These are phyloP conservation scores for Xerocomellus amylosporus DNA, from an alignment of 768 basidiomycete species.

Conservation along the genomic window DNA sequence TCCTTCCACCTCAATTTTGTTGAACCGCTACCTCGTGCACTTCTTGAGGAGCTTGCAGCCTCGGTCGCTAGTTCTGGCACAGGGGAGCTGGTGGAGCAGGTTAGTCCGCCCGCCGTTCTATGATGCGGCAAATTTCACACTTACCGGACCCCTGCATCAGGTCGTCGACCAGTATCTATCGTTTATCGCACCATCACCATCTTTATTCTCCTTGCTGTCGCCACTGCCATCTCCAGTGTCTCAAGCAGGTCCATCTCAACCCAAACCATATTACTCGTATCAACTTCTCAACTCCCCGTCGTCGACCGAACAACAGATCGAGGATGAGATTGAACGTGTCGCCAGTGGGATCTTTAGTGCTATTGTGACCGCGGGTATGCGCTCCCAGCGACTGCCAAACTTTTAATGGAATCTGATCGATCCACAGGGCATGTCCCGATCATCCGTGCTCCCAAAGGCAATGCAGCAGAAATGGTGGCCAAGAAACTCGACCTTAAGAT, in stretches of 20 bases:
- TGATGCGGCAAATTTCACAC: not conserved
- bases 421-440: conserved; percentile 84
- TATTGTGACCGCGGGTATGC: conserved; percentile 78
- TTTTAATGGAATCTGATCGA: not conserved
- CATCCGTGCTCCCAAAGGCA: conserved; percentile 91
- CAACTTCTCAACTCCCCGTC: conserved; percentile 86
- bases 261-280: conserved; percentile 62
- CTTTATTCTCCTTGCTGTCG: conserved; percentile 86
- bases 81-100: conserved; percentile 78
- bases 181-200: conserved; percentile 90
- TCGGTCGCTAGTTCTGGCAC: conserved; percentile 83
- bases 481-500: conserved; percentile 92
- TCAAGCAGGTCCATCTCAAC: conserved; percentile 34
- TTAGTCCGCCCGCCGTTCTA: conserved; percentile 24
- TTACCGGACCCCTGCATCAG: conserved; percentile 36
- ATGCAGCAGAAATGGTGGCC: conserved; percentile 99
- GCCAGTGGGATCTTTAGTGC: conserved; percentile 90
- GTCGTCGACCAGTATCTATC: conserved; percentile 97
- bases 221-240: conserved; percentile 42
- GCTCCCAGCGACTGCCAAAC: not conserved
- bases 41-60: conserved; percentile 92
- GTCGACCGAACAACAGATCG: conserved; percentile 87
- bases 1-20: conserved; percentile 95
- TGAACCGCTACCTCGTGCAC: conserved; percentile 80
- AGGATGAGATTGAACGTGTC: conserved; percentile 89